Percentiles rank a stretch among this genome's conserved stretches.
These are phyloP conservation scores for Setaria viridis DNA, from an alignment of 202 grass and related monocot species.

Conservation along the genomic window DNA sequence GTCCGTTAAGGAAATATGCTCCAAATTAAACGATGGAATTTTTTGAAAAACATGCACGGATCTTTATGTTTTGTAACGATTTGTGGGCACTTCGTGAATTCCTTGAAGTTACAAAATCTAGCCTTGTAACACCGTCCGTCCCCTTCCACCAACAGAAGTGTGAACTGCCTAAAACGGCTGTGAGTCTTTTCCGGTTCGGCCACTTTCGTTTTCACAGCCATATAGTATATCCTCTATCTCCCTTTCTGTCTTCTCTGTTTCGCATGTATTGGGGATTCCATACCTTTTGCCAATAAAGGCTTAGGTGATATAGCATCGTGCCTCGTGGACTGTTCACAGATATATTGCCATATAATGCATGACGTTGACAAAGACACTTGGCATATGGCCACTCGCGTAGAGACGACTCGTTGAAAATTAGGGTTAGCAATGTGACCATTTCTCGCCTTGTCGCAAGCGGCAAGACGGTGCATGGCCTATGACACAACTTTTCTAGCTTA, in stretches of 20 bases:
- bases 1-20: neutral
- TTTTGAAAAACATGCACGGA: neutral
- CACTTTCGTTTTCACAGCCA: slow-evolving; percentile 22
- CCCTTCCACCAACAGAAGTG: neutral
- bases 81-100: too few relatives aligned
- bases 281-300: neutral
- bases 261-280: neutral
- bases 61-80: neutral
- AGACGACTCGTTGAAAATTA: neutral
- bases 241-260: neutral
- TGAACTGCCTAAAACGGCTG: slow-evolving; percentile 23
- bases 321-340: neutral
- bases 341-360: neutral
- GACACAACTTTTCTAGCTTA: too few relatives aligned
- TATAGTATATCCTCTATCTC: neutral
- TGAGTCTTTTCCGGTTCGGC: neutral
- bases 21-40: neutral
- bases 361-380: neutral
- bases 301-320: neutral
- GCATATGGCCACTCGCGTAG: neutral
- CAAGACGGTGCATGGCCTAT: too few relatives aligned
- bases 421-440: too few relatives aligned
- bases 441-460: too few relatives aligned
- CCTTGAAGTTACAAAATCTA: too few relatives aligned
- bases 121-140: too few relatives aligned